These are phyloP conservation scores for Xanthoparmelia taractica DNA, from an alignment of 495 filamentous ascomycete genomes.

Conservation along the genomic window DNA sequence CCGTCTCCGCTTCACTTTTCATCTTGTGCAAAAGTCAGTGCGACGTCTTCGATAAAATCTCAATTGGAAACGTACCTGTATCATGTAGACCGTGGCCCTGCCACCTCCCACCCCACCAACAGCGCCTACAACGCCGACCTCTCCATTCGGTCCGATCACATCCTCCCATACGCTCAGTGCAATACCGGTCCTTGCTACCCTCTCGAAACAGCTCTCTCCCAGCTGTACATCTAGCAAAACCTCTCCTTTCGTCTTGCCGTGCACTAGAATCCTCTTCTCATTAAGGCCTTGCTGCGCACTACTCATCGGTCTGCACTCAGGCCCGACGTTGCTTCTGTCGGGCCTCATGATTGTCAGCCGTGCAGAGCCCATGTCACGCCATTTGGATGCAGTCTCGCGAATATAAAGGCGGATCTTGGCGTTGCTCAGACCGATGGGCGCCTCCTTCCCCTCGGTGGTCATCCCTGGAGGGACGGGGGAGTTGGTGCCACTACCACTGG, in stretches of 20 bases:
- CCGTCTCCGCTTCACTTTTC: slow-evolving; percentile 54
- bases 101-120: slow-evolving; percentile 64
- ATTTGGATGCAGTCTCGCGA: slow-evolving; percentile 67
- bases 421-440: slow-evolving; percentile 57
- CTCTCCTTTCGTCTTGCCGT: slow-evolving; percentile 56
- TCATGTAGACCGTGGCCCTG: slow-evolving; percentile 70
- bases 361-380: slow-evolving; percentile 85
- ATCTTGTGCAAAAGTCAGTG: slow-evolving; percentile 32
- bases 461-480: slow-evolving; percentile 52
- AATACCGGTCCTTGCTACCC: slow-evolving; percentile 74
- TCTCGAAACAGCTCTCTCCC: slow-evolving; percentile 73
- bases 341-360: slow-evolving; percentile 67
- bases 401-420: slow-evolving; percentile 77
- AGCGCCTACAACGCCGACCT: slow-evolving; percentile 55
- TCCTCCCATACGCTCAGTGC: slow-evolving; percentile 84
- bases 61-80: slow-evolving; percentile 44
- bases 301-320: slow-evolving; percentile 8
- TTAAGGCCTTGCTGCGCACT: slow-evolving; percentile 30
- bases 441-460: slow-evolving; percentile 45
- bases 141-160: slow-evolving; percentile 58
- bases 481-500: slow-evolving; percentile 37
- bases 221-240: slow-evolving; percentile 77
- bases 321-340: slow-evolving; percentile 14
- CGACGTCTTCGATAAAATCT: neutral
- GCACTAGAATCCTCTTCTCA: slow-evolving; percentile 77